Evolutionary conservation across 345 rosid genomes (phyloP).

Genomic region (Kandelia obovata): DNA sequence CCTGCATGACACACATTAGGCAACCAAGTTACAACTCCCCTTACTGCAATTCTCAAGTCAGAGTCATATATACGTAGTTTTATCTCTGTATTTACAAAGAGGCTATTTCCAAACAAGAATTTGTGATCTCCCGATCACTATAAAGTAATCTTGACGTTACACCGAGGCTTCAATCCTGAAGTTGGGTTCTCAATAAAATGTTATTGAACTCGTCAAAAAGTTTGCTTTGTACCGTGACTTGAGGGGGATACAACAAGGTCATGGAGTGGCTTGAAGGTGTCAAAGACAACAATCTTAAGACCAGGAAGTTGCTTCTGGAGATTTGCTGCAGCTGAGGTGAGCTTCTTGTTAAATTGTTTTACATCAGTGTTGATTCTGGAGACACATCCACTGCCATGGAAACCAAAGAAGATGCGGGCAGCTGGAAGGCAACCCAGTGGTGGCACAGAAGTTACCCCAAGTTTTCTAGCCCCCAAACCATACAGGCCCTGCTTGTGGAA

Average conservation of each 20-base stretch:
- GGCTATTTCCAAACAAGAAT: no score
- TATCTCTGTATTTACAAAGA: no score
- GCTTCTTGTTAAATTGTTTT: conserved; percentile 69
- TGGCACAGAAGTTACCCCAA: conserved; percentile 89
- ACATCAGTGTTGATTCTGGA: conserved; percentile 62
- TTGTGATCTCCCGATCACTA: no score
- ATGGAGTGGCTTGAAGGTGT: conserved; percentile 69
- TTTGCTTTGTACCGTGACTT: conserved; percentile 35
- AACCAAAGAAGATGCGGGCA: conserved; percentile 68
- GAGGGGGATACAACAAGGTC: conserved; percentile 63
- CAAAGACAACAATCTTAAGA: conserved; percentile 69
- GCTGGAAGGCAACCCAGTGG: conserved; percentile 88
- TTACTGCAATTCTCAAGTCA: no score
- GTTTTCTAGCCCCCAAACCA: conserved; percentile 69
- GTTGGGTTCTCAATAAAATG: no score
- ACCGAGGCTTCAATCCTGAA: background rate
- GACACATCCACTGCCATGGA: conserved; percentile 62
- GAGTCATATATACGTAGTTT: no score
- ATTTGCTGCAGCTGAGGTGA: conserved; percentile 50
- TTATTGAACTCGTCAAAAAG: background rate
- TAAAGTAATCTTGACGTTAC: no score
- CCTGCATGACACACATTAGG: conserved; percentile 32
- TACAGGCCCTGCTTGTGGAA: conserved; percentile 45
- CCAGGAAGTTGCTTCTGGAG: conserved; percentile 75
- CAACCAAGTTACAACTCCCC: background rate